Evolutionary conservation across 1,284 basidiomycete genomes (phyloP).

Genomic region (Vanrija pseudolonga): DNA sequence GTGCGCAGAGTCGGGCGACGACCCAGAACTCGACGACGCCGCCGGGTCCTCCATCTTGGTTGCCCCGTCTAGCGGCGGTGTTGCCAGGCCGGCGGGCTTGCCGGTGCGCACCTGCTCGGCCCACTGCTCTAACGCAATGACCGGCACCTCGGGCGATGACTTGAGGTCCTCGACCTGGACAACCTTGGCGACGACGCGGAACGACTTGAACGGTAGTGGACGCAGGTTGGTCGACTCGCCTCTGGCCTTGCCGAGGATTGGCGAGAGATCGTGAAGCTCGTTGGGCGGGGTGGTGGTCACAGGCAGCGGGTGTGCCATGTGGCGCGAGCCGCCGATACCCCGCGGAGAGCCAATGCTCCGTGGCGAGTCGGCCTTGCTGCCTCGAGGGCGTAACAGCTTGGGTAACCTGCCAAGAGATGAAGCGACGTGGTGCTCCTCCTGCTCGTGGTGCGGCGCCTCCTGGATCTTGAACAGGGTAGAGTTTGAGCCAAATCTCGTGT

Average conservation of each 20-base stretch:
- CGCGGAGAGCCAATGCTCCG: not conserved
- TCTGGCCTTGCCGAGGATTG: not conserved
- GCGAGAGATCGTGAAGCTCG: not conserved
- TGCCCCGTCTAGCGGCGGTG: constrained; percentile 10
- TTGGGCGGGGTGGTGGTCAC: constrained; percentile 8
- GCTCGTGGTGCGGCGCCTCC: constrained; percentile 15
- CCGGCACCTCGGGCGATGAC: constrained; percentile 24
- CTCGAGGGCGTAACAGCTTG: constrained; percentile 37
- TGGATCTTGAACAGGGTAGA: constrained; percentile 16
- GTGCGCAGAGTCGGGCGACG: not conserved
- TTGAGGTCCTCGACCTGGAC: constrained; percentile 39
- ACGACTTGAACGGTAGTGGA: constrained; percentile 44
- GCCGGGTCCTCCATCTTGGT: not conserved
- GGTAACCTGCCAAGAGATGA: constrained; percentile 37
- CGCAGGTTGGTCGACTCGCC: constrained; percentile 17
- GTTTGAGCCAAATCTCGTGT: not conserved
- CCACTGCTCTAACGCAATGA: constrained; percentile 23
- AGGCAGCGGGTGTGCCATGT: not conserved
- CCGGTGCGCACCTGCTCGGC: constrained; percentile 19
- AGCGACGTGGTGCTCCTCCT: not conserved
- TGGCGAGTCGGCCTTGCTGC: constrained; percentile 8
- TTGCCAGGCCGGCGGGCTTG: constrained; percentile 13
- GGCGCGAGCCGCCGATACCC: too few species aligned
- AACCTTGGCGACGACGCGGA: constrained; percentile 45
- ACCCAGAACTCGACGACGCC: not conserved